These are phyloP conservation scores for Olyra latifolia DNA, from an alignment of 176 grass and related monocot species.

Conservation along the genomic window DNA sequence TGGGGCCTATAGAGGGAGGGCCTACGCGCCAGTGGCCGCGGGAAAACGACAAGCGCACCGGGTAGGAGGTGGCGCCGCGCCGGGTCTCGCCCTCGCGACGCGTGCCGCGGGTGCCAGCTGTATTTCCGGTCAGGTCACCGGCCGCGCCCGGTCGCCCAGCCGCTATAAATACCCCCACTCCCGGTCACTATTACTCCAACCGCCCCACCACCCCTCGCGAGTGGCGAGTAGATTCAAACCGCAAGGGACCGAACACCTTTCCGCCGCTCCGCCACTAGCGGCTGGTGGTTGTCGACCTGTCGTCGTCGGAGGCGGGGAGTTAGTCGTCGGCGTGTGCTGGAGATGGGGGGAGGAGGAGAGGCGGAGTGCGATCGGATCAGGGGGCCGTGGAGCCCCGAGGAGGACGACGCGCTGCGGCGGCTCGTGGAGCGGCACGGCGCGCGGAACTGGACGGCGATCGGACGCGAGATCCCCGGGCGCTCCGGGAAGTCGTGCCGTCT, in stretches of 20 bases:
- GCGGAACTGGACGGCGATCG: slow-evolving; percentile 92
- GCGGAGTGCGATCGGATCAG: slow-evolving; percentile 57
- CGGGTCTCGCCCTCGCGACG: background rate
- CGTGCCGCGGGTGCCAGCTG: slow-evolving; percentile 29
- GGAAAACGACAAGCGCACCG: slow-evolving; percentile 30
- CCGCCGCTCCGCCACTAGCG: background rate
- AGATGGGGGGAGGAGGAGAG: background rate
- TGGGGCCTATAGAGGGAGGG: rapidly evolving
- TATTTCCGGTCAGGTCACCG: slow-evolving; percentile 41
- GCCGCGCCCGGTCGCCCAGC: slow-evolving; percentile 8
- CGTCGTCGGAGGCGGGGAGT: too few relatives aligned
- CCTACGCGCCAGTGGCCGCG: background rate
- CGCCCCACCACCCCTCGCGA: background rate
- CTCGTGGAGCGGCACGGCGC: slow-evolving; percentile 80
- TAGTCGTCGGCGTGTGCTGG: background rate
- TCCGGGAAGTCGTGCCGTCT: slow-evolving; percentile 94
- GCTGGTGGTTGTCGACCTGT: background rate
- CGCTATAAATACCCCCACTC: slow-evolving; percentile 41
- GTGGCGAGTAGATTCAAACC: background rate
- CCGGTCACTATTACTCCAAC: slow-evolving; percentile 4
- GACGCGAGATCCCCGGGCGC: slow-evolving; percentile 61
- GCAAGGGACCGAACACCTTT: slow-evolving; percentile 22
- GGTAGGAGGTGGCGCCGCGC: slow-evolving; percentile 13
- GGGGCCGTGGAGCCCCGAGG: slow-evolving; percentile 85
- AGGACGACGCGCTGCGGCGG: slow-evolving; percentile 71